A percentile compares a stretch with the other conserved stretches of the same genome.
phyloP scores from a whole-genome alignment of 352 stramenopile genomes.

The Phytopythium oedochilum region DNA sequence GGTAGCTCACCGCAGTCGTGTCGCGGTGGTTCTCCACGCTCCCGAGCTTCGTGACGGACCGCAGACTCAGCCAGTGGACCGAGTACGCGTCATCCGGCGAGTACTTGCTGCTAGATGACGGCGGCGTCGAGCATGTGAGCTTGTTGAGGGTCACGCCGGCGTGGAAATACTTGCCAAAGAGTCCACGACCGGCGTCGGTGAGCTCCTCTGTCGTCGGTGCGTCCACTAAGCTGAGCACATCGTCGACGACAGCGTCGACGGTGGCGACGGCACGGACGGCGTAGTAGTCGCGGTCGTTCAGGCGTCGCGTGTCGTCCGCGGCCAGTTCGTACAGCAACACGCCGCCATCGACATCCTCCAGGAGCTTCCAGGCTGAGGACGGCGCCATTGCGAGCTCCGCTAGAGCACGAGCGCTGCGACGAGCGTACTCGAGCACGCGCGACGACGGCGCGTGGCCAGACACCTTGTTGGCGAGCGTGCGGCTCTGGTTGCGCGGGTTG shows the following conservation, averaged over 20 bases:
- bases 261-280: slow-evolving; percentile 60
- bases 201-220: slow-evolving; percentile 38
- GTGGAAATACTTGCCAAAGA: slow-evolving; percentile 54
- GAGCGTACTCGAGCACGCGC: slow-evolving; percentile 55
- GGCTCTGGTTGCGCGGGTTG: slow-evolving; percentile 39
- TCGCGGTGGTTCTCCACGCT: slow-evolving; percentile 39
- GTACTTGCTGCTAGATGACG: slow-evolving; percentile 37
- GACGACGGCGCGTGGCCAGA: slow-evolving; percentile 39
- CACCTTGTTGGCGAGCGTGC: slow-evolving; percentile 37
- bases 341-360: slow-evolving; percentile 11
- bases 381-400: slow-evolving; percentile 28
- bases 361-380: slow-evolving; percentile 10
- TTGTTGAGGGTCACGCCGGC: slow-evolving; percentile 52
- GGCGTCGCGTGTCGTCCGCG: slow-evolving; percentile 12
- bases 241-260: slow-evolving; percentile 33
- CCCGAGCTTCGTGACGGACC: slow-evolving; percentile 24
- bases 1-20: slow-evolving; percentile 68
- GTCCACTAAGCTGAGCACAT: slow-evolving; percentile 41
- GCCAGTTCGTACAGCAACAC: slow-evolving; percentile 58
- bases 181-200: slow-evolving; percentile 43
- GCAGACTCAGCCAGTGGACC: slow-evolving; percentile 63
- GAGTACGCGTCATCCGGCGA: slow-evolving; percentile 62
- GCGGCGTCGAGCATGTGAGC: slow-evolving; percentile 53
- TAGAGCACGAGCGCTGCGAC: slow-evolving; percentile 40
- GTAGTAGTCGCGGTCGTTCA: slow-evolving; percentile 52